phyloP scores from a whole-genome alignment of 495 filamentous ascomycete species.

The Thermothielavioides terrestris region DNA sequence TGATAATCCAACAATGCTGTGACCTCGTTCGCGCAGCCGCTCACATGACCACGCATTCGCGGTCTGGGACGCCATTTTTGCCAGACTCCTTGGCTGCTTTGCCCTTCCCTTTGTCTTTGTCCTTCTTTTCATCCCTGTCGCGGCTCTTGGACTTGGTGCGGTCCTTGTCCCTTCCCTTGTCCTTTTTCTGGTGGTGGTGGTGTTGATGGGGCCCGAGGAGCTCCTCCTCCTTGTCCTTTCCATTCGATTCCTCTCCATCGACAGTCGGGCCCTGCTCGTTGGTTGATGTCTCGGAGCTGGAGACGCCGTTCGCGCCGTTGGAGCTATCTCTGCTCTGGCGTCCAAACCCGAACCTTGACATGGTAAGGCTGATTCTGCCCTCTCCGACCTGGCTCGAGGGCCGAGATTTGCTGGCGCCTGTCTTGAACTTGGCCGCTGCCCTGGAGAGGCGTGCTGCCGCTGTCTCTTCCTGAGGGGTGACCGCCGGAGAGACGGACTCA shows the following conservation, averaged over 20 bases:
- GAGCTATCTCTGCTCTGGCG: constrained; percentile 43
- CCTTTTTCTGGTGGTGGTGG: constrained; percentile 26
- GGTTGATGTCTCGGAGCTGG: constrained; percentile 19
- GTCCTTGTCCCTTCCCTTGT: constrained; percentile 34
- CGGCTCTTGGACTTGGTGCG: constrained; percentile 38
- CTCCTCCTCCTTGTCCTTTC: constrained; percentile 16
- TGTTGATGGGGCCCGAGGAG: constrained; percentile 18
- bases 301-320: constrained; percentile 19
- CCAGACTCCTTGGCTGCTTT: constrained; percentile 9
- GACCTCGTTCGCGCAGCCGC: background rate
- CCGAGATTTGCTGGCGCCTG: constrained; percentile 49
- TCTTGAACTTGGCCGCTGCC: constrained; percentile 49
- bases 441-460: constrained; percentile 47
- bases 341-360: constrained; percentile 53
- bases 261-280: constrained; percentile 28
- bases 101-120: constrained; percentile 31
- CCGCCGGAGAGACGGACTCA: constrained; percentile 26
- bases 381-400: constrained; percentile 61
- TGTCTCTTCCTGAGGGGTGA: constrained; percentile 44
- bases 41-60: constrained; percentile 55
- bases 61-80: constrained; percentile 46
- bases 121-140: constrained; percentile 25
- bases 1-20: background rate
- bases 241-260: constrained; percentile 24
- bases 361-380: constrained; percentile 54